phyloP scores from a whole-genome alignment of 352 stramenopile species.

The Phytophthora ohioensis region DNA sequence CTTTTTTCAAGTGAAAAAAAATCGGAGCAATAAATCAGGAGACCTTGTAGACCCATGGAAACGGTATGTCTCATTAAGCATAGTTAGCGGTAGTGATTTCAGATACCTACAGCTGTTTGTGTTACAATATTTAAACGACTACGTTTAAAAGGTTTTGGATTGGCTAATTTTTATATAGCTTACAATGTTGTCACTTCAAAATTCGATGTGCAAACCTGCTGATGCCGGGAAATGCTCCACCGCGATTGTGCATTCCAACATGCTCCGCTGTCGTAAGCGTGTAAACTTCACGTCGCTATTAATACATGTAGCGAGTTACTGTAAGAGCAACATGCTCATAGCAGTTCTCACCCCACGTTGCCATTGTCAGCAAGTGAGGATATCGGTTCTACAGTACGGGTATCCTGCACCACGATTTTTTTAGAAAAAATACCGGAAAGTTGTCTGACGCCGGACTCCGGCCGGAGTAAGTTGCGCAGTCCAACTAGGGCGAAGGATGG shows the following conservation, averaged over 20 bases:
- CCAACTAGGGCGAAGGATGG: too few species aligned
- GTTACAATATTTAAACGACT: background rate
- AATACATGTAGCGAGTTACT: background rate
- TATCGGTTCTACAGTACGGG: too few species aligned
- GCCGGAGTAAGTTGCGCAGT: too few species aligned
- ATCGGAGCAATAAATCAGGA: slow-evolving; percentile 32
- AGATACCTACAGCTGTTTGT: slow-evolving; percentile 3
- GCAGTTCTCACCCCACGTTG: too few species aligned
- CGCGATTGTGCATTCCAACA: background rate
- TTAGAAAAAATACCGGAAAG: too few species aligned
- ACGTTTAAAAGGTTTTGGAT: background rate
- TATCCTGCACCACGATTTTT: too few species aligned
- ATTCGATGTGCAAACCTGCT: background rate
- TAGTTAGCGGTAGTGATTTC: slow-evolving; percentile 4
- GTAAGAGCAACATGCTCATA: too few species aligned
- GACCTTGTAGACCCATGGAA: background rate
- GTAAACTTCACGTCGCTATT: background rate
- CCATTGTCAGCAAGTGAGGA: too few species aligned
- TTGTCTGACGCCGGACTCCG: too few species aligned
- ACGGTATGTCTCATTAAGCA: background rate
- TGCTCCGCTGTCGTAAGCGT: background rate
- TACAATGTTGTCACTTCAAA: background rate
- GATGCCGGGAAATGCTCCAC: background rate
- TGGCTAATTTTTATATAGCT: background rate
- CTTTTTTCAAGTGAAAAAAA: slow-evolving; percentile 19